A percentile compares a stretch with the other conserved stretches of the same genome.
Evolutionary conservation across 495 filamentous ascomycete genomes (phyloP).

Genomic region (Penicillium parvum): DNA sequence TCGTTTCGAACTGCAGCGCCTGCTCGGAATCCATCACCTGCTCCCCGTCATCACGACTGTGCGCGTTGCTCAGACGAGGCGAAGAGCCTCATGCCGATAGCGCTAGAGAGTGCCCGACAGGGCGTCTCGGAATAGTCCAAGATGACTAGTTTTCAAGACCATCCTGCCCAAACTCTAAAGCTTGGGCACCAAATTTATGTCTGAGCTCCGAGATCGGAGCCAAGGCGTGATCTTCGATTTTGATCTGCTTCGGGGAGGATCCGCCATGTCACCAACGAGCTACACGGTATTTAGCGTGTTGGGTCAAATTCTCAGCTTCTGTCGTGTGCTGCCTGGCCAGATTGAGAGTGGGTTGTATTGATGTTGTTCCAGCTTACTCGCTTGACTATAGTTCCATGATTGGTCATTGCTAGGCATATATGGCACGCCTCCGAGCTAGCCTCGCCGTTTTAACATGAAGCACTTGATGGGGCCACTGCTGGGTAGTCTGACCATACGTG

Average conservation of each 20-base stretch:
- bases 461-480: too few species aligned
- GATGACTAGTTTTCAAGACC: not conserved
- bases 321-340: not conserved
- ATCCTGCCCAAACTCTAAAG: conserved; percentile 5
- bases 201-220: conserved; percentile 22
- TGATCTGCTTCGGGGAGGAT: not conserved
- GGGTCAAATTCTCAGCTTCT: not conserved
- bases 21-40: conserved; percentile 14
- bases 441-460: too few species aligned
- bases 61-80: conserved; percentile 5
- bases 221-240: too few species aligned
- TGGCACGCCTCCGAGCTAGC: too few species aligned
- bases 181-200: conserved; percentile 6
- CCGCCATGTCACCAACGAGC: conserved; percentile 3
- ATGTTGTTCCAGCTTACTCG: too few species aligned
- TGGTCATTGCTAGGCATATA: too few species aligned
- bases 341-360: too few species aligned
- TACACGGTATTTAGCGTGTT: too few species aligned
- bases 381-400: too few species aligned
- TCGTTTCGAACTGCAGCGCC: conserved; percentile 5
- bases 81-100: conserved; percentile 1
- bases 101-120: conserved; percentile 1
- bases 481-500: too few species aligned
- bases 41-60: conserved; percentile 5
- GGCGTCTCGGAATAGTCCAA: conserved; percentile 1